Evolutionary conservation across 768 basidiomycete genomes (phyloP).

Genomic region (Tylopilus felleus): DNA sequence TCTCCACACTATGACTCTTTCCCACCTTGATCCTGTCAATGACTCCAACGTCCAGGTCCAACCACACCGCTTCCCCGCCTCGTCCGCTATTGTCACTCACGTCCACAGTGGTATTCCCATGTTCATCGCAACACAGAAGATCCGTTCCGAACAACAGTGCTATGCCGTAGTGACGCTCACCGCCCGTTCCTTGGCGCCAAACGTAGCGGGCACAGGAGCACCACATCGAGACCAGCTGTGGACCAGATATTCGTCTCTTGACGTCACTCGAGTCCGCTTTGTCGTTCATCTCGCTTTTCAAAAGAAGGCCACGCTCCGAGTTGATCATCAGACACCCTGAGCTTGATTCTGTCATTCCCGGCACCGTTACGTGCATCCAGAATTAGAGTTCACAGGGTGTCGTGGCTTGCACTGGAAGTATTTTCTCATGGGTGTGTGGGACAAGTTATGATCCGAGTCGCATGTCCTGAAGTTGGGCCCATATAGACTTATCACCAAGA

Average conservation of each 20-base stretch:
- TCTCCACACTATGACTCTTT: background rate
- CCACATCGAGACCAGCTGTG: too few species aligned
- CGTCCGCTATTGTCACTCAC: too few species aligned
- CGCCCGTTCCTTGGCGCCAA: background rate
- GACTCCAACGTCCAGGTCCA: background rate
- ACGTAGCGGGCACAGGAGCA: background rate
- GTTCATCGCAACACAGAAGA: slow-evolving; percentile 1
- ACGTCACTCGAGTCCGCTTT: slow-evolving; percentile 8
- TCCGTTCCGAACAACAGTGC: slow-evolving; percentile 6
- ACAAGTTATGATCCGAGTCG: too few species aligned
- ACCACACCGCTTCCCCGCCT: too few species aligned
- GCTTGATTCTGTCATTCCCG: too few species aligned
- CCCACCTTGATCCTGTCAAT: background rate
- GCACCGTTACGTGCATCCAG: background rate
- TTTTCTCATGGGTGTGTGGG: background rate
- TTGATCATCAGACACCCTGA: too few species aligned
- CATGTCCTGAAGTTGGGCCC: too few species aligned
- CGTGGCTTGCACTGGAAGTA: background rate
- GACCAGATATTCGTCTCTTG: background rate
- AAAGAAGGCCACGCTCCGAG: background rate
- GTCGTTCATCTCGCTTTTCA: background rate
- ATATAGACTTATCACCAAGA: background rate
- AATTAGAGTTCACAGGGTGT: background rate
- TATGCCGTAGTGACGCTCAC: background rate
- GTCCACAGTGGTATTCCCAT: too few species aligned